A percentile compares a stretch with the other conserved stretches of the same genome.
These are phyloP conservation scores for Penicillium rolfsii DNA, from an alignment of 2,329 filamentous ascomycete genomes.

Conservation along the genomic window DNA sequence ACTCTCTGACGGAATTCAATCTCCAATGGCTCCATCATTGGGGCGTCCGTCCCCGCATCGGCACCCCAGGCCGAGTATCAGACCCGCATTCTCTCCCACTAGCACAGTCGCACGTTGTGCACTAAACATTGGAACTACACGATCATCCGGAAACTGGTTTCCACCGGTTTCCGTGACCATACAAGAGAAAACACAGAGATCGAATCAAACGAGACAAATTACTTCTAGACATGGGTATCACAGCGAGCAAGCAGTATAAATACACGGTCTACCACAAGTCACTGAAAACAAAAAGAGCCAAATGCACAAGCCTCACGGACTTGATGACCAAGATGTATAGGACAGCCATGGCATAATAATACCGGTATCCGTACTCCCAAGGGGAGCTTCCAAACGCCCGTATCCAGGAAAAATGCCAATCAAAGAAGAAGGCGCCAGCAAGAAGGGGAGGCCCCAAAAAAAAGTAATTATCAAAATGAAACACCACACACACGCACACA, in stretches of 20 bases:
- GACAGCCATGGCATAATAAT: background rate
- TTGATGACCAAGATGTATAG: background rate
- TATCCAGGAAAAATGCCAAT: background rate
- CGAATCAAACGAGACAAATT: constrained; percentile 8
- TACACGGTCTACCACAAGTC: constrained; percentile 30
- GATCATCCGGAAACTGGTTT: constrained; percentile 19
- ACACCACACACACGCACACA: constrained; percentile 1
- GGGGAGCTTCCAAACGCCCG: constrained; percentile 12
- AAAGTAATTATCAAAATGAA: constrained; percentile 6
- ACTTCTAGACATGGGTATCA: constrained; percentile 32
- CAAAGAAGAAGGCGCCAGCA: background rate
- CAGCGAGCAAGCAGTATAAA: constrained; percentile 32
- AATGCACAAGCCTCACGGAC: background rate
- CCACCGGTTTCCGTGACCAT: constrained; percentile 21
- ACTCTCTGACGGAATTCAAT: constrained; percentile 23
- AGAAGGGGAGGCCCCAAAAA: constrained; percentile 8
- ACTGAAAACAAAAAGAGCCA: constrained; percentile 18
- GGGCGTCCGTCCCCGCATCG: constrained; percentile 11
- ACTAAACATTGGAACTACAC: background rate
- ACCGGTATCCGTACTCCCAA: constrained; percentile 1
- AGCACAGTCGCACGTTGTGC: background rate
- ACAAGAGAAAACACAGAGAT: background rate
- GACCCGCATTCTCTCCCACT: constrained; percentile 13
- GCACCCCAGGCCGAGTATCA: constrained; percentile 2
- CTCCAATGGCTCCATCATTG: constrained; percentile 13